Evolutionary conservation across 495 filamentous ascomycete genomes (phyloP).

Genomic region (Poronia punctata): DNA sequence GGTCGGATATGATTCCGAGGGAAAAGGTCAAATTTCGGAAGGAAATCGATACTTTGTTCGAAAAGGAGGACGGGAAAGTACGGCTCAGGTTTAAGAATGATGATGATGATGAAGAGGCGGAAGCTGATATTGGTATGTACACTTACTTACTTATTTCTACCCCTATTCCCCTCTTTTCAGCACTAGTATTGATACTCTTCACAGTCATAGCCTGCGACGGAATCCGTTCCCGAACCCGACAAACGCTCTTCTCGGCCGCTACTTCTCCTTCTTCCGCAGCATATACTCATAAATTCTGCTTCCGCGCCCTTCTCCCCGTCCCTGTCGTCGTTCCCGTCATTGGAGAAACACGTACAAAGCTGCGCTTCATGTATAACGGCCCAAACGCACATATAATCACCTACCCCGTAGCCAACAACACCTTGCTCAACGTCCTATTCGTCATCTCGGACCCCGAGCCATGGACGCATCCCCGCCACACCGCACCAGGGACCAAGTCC

Average conservation of each 20-base stretch:
- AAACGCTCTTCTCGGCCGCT: slow-evolving; percentile 26
- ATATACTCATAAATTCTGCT: slow-evolving; percentile 40
- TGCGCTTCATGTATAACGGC: slow-evolving; percentile 39
- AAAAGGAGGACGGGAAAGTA: slow-evolving; percentile 12
- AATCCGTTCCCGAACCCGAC: slow-evolving; percentile 34
- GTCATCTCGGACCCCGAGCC: slow-evolving; percentile 29
- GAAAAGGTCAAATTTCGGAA: slow-evolving; percentile 28
- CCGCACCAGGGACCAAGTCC: slow-evolving; percentile 18
- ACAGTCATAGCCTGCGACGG: slow-evolving; percentile 42
- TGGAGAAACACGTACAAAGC: slow-evolving; percentile 17
- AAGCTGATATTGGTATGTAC: slow-evolving; percentile 30
- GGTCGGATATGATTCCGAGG: slow-evolving; percentile 23
- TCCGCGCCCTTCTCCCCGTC: slow-evolving; percentile 36
- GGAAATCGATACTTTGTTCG: slow-evolving; percentile 14
- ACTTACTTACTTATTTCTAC: too few species aligned
- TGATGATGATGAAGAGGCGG: slow-evolving; percentile 16
- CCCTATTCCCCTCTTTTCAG: neutral
- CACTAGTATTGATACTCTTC: slow-evolving; percentile 7
- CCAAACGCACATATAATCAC: slow-evolving; percentile 31
- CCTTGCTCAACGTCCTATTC: slow-evolving; percentile 33
- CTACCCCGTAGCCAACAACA: slow-evolving; percentile 32
- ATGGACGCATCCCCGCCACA: slow-evolving; percentile 31
- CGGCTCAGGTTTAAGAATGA: slow-evolving; percentile 30
- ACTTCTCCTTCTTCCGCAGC: slow-evolving; percentile 19
- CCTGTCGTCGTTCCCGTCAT: slow-evolving; percentile 20